A percentile compares a stretch with the other conserved stretches of the same genome.
Conservation (phyloP, 208 protist genomes). For the Porcisia hertigi region DNA sequence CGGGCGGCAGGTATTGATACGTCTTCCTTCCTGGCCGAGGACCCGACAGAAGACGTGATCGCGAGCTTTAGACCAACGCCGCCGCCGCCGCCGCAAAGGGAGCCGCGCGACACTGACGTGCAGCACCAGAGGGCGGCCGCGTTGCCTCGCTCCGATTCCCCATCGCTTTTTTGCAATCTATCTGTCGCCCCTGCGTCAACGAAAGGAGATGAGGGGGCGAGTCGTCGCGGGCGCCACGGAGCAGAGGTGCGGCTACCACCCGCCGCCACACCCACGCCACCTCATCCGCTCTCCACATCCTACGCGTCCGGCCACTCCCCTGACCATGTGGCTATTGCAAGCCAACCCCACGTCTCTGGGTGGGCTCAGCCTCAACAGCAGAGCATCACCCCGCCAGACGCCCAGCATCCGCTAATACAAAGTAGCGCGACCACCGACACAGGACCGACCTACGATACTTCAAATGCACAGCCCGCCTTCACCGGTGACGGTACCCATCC, state of each 20-base stretch:
- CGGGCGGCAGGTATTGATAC: slow-evolving; percentile 39
- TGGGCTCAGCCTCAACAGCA: not conserved
- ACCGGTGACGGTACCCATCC: slow-evolving; percentile 25
- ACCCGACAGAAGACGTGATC: slow-evolving; percentile 38
- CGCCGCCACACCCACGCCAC: not conserved
- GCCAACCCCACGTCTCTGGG: not conserved
- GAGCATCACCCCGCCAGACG: not conserved
- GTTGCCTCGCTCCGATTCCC: not conserved
- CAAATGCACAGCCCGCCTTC: slow-evolving; percentile 28
- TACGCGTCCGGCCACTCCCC: not conserved
- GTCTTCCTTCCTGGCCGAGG: slow-evolving; percentile 47
- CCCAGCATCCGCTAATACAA: not conserved
- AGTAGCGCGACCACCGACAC: slow-evolving; percentile 2
- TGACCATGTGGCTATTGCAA: not conserved
- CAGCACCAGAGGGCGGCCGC: slow-evolving; percentile 8
- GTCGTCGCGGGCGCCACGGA: not conserved
- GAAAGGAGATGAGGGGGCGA: not conserved
- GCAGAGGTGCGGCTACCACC: not conserved
- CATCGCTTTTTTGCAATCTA: too few relatives aligned
- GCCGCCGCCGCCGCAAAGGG: slow-evolving; percentile 13
- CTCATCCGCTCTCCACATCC: not conserved
- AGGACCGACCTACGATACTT: slow-evolving; percentile 10
- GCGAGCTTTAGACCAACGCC: slow-evolving; percentile 6
- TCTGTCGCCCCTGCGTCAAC: not conserved
- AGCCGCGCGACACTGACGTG: not conserved